Base-by-base conservation (phyloP, 2,329 filamentous ascomycete genomes). In the Kalmusia sp. region DNA sequence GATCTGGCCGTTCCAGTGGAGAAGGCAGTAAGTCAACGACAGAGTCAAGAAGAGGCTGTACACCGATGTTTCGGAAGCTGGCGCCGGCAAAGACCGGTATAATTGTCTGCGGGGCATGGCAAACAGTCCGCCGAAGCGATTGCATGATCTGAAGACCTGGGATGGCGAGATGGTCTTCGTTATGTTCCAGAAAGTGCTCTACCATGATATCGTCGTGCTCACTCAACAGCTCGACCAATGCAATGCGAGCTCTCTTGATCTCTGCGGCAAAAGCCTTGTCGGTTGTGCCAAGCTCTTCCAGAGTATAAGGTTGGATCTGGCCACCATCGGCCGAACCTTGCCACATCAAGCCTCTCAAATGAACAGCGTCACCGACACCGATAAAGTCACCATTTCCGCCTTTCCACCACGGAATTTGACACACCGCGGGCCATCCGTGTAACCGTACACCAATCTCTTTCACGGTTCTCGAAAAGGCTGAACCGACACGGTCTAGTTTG, bases 321-420 rank as follows among this genome's bases (percentile, higher is more conserved):
- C 87, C 88, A 6, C 88, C 88, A 73, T 91, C 87, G 8, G 82
- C 82, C 1, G 85, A 84, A 59, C 82, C 78, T 9, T 84, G 80
- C 87, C 93, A 98, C 53, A 86, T 81, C 54, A 96, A 83, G 3
- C 87, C 92, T 38, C 88, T 83, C 11, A 92, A 80, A 54, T 89
- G 85, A 49, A 98, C 82, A 33, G 90, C 86, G 77, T 99, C 93
- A 33, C 92, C 91, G 22, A 98, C 85, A 22, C 95, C 95, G 21
- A 87, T 84, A 63, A 98, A 89, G 5, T 84, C 82, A 6, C 92
- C 90, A 54, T 89, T 88, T 4, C 81, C 82, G 11, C 79, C 81
- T 69, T 90, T 85, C 85, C 93, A 98, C 92, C 93, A 96, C 0
- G 95, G 95, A 57, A 98, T 93, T 67, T 96, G 93, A 67, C 93